Conservation (phyloP, 1,284 basidiomycete genomes). For the Cryptococcus deneoformans region DNA sequence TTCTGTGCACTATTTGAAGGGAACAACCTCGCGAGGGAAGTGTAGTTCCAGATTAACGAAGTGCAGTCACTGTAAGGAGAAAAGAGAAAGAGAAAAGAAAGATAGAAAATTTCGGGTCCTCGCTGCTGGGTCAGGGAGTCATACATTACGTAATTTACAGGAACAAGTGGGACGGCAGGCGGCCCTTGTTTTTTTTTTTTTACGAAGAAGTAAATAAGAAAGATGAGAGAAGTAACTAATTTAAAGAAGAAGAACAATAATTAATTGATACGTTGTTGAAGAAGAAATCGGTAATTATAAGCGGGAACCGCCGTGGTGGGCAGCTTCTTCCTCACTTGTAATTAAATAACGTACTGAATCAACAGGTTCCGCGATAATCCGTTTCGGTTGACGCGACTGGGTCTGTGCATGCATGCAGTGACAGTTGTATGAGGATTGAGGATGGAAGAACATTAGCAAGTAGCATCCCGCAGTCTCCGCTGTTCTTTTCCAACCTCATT, state of each 20-base stretch:
- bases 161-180: not conserved
- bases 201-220: too few species aligned
- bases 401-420: too few species aligned
- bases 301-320: too few species aligned
- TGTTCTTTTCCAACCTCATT: not conserved
- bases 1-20: conserved; percentile 25
- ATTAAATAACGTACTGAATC: too few species aligned
- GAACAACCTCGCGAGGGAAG: conserved; percentile 3
- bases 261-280: too few species aligned
- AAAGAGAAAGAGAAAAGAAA: conserved; percentile 6
- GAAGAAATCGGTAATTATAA: not conserved
- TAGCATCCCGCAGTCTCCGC: too few species aligned
- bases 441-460: not conserved
- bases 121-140: not conserved
- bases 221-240: too few species aligned
- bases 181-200: too few species aligned
- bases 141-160: not conserved
- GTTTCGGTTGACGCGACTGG: conserved; percentile 7
- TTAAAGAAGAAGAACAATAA: too few species aligned
- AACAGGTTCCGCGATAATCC: conserved; percentile 2
- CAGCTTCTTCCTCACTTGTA: not conserved
- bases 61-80: conserved; percentile 15
- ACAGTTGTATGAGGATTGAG: not conserved
- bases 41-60: conserved; percentile 17
- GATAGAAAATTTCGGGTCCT: conserved; percentile 10